These are phyloP conservation scores for Gonapodya prolifera DNA, from an alignment of 192 early-diverging fungal species.

Conservation along the genomic window DNA sequence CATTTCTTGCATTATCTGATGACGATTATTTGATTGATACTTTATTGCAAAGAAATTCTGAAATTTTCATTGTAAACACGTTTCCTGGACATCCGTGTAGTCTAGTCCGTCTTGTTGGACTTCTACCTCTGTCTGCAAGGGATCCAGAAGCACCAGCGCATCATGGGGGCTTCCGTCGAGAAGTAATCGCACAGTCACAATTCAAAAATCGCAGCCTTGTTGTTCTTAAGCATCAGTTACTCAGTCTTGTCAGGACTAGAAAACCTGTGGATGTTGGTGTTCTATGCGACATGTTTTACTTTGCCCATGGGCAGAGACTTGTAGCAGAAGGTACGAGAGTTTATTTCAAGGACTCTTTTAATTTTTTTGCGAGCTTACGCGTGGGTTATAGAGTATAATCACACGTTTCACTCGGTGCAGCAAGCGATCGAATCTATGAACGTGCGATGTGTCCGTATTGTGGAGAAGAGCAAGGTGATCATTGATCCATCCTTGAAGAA, in stretches of 20 bases:
- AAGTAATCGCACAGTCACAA: neutral
- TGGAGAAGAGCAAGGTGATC: neutral
- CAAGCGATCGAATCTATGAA: neutral
- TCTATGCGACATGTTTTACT: neutral
- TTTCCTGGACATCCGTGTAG: neutral
- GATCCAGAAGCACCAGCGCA: neutral
- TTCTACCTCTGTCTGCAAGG: neutral
- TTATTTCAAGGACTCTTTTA: no score
- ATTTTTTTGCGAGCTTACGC: no score
- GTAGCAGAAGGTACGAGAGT: neutral
- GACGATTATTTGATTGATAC: no score
- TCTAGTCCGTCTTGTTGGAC: neutral
- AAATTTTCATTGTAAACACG: neutral
- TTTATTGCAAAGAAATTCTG: neutral
- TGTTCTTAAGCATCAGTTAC: neutral
- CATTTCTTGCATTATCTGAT: no score
- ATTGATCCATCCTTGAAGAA: neutral
- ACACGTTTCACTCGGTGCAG: neutral
- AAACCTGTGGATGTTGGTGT: neutral
- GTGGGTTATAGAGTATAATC: neutral
- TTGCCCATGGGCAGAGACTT: neutral
- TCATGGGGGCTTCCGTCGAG: neutral
- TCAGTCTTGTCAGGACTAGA: neutral
- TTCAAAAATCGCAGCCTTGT: neutral
- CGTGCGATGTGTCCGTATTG: neutral